Evolutionary conservation across 2,329 filamentous ascomycete species (phyloP).

Genomic region (Sphaerulina musiva): DNA sequence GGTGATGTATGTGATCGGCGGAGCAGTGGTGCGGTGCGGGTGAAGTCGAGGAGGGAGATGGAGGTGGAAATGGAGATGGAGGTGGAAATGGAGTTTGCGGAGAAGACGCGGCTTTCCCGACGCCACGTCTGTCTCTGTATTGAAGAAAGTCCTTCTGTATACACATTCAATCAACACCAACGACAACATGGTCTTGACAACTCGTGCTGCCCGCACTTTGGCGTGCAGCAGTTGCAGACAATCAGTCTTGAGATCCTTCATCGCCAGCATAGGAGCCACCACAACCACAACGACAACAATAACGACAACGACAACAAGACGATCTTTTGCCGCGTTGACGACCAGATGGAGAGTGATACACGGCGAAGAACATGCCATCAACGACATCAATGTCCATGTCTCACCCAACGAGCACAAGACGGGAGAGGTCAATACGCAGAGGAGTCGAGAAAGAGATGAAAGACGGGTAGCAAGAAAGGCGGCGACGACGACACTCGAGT

Average conservation of each 20-base stretch:
- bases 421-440: background rate
- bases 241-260: conserved; percentile 29
- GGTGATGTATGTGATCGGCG: background rate
- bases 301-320: background rate
- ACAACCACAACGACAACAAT: conserved; percentile 1
- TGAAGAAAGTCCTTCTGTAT: background rate
- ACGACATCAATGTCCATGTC: conserved; percentile 20
- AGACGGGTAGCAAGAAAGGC: background rate
- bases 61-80: background rate
- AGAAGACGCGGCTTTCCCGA: conserved; percentile 8
- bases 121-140: background rate
- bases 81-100: background rate
- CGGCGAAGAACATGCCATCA: conserved; percentile 17
- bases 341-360: conserved; percentile 17
- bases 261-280: conserved; percentile 25
- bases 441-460: background rate
- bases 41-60: background rate
- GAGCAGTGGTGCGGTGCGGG: background rate
- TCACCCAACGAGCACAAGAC: background rate
- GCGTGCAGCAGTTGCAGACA: conserved; percentile 24
- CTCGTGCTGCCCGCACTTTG: conserved; percentile 12
- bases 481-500: background rate
- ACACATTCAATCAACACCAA: background rate
- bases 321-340: conserved; percentile 20
- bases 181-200: conserved; percentile 16